Evolutionary conservation across 352 stramenopile genomes (phyloP).

Genomic region (Globisporangium uncinulatum): DNA sequence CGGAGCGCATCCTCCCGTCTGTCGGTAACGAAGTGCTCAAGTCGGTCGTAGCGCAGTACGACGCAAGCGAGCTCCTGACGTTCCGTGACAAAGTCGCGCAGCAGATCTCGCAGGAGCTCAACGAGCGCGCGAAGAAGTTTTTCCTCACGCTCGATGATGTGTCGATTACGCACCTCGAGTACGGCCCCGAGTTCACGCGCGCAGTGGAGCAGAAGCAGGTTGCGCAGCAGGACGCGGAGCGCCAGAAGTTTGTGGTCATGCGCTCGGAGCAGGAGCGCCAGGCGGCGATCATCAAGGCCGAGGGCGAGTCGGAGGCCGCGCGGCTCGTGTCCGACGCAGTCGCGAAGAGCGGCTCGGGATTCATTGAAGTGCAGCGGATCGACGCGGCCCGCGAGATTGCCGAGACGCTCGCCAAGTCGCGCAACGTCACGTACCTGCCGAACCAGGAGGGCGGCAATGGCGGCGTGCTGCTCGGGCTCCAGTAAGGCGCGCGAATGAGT

Average conservation of each 20-base stretch:
- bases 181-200: slow-evolving; percentile 98
- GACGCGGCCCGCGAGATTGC: slow-evolving; percentile 99
- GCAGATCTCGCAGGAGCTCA: slow-evolving; percentile 96
- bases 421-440: slow-evolving; percentile 99
- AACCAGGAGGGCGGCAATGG: slow-evolving; percentile 82
- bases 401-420: slow-evolving; percentile 93
- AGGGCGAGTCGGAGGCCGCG: slow-evolving; percentile 98
- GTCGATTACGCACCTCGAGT: slow-evolving; percentile 99
- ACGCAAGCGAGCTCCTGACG: slow-evolving; percentile 98
- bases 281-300: slow-evolving; percentile 88
- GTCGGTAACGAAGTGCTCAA: slow-evolving; percentile 96
- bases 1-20: slow-evolving; percentile 99
- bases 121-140: slow-evolving; percentile 95
- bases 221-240: slow-evolving; percentile 98
- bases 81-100: slow-evolving; percentile 97
- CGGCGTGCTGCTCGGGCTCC: slow-evolving; percentile 79
- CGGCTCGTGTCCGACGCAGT: slow-evolving; percentile 97
- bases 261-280: slow-evolving; percentile 98
- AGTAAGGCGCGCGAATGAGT: slow-evolving; percentile 26
- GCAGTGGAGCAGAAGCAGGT: slow-evolving; percentile 99
- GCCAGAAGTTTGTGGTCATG: slow-evolving; percentile 98
- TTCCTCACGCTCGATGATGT: slow-evolving; percentile 99
- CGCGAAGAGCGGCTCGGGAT: slow-evolving; percentile 95
- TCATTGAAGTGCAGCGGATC: slow-evolving; percentile 99
- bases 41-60: slow-evolving; percentile 96